Evolutionary conservation across 768 basidiomycete species (phyloP).

Genomic region (Lactifluus volemus): DNA sequence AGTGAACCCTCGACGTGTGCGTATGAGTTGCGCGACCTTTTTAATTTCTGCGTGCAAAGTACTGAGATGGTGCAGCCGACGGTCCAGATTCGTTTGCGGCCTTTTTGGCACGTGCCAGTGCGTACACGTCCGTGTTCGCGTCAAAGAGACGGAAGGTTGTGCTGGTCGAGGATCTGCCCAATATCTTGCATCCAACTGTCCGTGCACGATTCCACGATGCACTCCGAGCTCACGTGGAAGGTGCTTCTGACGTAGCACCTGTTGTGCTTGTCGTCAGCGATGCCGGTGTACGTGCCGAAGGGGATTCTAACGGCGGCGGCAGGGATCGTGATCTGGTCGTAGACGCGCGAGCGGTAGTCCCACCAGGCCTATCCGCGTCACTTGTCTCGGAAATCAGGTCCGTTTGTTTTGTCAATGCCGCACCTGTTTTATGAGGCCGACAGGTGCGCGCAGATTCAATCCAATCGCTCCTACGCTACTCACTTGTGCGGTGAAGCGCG

Average conservation of each 20-base stretch:
- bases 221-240: constrained; percentile 46
- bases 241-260: constrained; percentile 37
- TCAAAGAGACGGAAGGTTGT: constrained; percentile 36
- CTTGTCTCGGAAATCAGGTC: constrained; percentile 78
- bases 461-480: constrained; percentile 85
- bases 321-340: constrained; percentile 43
- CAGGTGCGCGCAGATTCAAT: constrained; percentile 57
- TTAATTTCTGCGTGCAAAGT: not conserved
- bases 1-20: constrained; percentile 8
- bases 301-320: constrained; percentile 41
- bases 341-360: constrained; percentile 63
- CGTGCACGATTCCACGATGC: constrained; percentile 66
- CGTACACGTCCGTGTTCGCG: constrained; percentile 46
- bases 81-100: constrained; percentile 53
- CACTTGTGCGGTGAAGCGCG: constrained; percentile 60
- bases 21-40: not conserved
- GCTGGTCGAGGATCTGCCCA: constrained; percentile 86
- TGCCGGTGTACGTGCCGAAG: constrained; percentile 67
- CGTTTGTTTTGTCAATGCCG: constrained; percentile 29
- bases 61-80: constrained; percentile 5
- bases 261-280: constrained; percentile 81
- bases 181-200: constrained; percentile 67
- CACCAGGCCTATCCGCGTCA: constrained; percentile 56
- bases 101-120: constrained; percentile 63
- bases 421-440: not conserved